phyloP scores from a whole-genome alignment of 441 rosid genomes.

The Populus trichocarpa region DNA sequence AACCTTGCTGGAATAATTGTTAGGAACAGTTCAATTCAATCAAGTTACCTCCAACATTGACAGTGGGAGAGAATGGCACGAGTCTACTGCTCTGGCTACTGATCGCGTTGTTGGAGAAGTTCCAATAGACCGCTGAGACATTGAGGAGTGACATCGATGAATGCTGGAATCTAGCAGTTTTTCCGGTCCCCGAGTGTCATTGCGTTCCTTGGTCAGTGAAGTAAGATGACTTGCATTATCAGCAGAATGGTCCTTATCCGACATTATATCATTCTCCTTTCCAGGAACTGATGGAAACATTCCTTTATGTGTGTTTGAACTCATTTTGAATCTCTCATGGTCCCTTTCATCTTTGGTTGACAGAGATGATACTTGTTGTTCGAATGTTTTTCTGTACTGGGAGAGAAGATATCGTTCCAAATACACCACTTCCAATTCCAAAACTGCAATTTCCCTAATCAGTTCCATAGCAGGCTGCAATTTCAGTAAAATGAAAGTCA shows the following conservation, averaged over 20 bases:
- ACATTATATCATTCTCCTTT: conserved; percentile 9
- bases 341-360: conserved; percentile 18
- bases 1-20: not conserved
- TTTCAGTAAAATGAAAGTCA: conserved; percentile 1
- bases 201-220: conserved; percentile 34
- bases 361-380: conserved; percentile 24
- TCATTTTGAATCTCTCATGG: conserved; percentile 19
- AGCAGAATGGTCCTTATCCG: conserved; percentile 25
- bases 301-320: conserved; percentile 15
- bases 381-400: conserved; percentile 52
- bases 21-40: not conserved
- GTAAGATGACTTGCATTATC: conserved; percentile 20
- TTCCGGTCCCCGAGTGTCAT: conserved; percentile 19
- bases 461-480: conserved; percentile 68
- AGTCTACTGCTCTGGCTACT: conserved; percentile 47
- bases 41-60: conserved; percentile 81
- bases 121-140: conserved; percentile 57
- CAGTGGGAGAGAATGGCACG: conserved; percentile 82
- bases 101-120: conserved; percentile 33
- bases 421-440: conserved; percentile 66
- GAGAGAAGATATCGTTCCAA: conserved; percentile 78
- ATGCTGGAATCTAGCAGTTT: conserved; percentile 48
- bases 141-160: conserved; percentile 64
- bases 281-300: conserved; percentile 11
- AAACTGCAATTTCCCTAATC: conserved; percentile 59